These are phyloP conservation scores for Coniochaeta pulveracea DNA, from an alignment of 2,329 filamentous ascomycete genomes.

Conservation along the genomic window DNA sequence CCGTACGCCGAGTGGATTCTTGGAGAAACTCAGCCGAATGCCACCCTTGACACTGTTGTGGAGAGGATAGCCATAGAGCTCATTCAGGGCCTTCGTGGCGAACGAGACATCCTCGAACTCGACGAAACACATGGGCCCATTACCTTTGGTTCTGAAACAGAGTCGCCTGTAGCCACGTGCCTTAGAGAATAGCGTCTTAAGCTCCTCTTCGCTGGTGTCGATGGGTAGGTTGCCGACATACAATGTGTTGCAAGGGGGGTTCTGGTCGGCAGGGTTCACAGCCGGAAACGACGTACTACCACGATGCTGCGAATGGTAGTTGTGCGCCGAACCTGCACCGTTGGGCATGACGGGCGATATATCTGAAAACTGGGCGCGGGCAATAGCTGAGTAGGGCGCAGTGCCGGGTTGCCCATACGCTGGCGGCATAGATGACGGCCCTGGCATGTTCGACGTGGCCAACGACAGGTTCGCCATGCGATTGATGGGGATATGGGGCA, in stretches of 20 bases:
- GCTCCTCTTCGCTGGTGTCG: constrained; percentile 87
- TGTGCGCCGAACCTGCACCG: constrained; percentile 19
- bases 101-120: constrained; percentile 92
- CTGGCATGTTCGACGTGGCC: constrained; percentile 47
- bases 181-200: constrained; percentile 87
- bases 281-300: constrained; percentile 64
- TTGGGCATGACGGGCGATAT: constrained; percentile 48
- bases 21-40: constrained; percentile 91
- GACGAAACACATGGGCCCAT: constrained; percentile 97
- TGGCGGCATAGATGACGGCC: constrained; percentile 40
- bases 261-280: constrained; percentile 89
- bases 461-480: constrained; percentile 62
- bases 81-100: constrained; percentile 81
- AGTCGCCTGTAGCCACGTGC: constrained; percentile 91
- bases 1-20: constrained; percentile 89
- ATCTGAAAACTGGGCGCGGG: constrained; percentile 17
- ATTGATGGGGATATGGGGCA: constrained; percentile 57
- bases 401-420: constrained; percentile 26
- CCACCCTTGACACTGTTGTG: constrained; percentile 92
- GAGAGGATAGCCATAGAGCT: constrained; percentile 76
- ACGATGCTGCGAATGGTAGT: constrained; percentile 37
- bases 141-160: constrained; percentile 88
- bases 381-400: constrained; percentile 26
- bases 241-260: constrained; percentile 93
- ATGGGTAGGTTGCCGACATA: constrained; percentile 96